These are phyloP conservation scores for Verbena officinalis DNA, from an alignment of 257 asterid species.

Conservation along the genomic window DNA sequence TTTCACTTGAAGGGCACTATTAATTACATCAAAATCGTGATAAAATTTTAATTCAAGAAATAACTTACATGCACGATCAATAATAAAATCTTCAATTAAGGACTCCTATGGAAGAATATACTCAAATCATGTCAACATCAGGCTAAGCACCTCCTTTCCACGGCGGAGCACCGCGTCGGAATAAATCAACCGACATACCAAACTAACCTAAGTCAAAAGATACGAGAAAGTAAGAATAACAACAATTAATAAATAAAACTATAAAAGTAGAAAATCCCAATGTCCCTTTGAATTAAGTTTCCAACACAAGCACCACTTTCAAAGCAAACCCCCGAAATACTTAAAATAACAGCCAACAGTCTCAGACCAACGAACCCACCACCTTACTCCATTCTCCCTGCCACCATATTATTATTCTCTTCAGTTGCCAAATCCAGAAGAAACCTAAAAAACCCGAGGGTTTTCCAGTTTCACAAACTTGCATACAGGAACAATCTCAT, in stretches of 20 bases:
- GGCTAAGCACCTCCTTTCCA: conserved; percentile 12
- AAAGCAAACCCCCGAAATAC: conserved; percentile 6
- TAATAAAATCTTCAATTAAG: too few species aligned
- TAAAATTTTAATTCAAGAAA: too few species aligned
- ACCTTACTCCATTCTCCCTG: conserved; percentile 34
- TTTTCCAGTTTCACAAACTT: background rate
- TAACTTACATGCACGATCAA: too few species aligned
- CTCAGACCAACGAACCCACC: background rate
- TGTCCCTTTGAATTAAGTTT: background rate
- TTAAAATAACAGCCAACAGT: conserved; percentile 7
- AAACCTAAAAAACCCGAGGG: conserved; percentile 18
- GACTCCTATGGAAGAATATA: background rate
- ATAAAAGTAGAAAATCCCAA: background rate
- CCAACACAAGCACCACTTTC: background rate
- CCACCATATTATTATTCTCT: conserved; percentile 12
- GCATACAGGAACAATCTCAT: background rate
- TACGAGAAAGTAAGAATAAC: background rate
- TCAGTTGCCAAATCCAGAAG: conserved; percentile 30
- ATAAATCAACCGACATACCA: background rate
- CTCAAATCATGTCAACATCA: background rate
- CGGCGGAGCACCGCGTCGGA: conserved; percentile 29
- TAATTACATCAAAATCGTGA: too few species aligned
- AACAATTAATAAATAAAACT: too few species aligned
- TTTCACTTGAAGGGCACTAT: too few species aligned
- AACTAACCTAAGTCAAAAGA: conserved; percentile 16